phyloP scores from a whole-genome alignment of 208 protist genomes.

The Wallacemonas collosoma region DNA sequence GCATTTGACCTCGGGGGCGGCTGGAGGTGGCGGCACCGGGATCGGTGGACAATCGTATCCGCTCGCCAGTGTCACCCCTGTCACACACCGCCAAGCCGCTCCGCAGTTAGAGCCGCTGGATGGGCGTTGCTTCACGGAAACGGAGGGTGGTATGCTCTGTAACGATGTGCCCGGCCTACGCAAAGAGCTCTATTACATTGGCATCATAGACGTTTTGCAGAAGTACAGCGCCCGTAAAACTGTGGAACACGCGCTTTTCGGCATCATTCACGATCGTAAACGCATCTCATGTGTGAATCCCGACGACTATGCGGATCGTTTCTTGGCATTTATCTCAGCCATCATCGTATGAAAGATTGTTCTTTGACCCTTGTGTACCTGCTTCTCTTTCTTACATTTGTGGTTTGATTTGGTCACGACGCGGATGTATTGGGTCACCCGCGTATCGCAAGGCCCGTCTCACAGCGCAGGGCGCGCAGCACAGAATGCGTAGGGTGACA shows the following conservation, averaged over 20 bases:
- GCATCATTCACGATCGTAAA: conserved; percentile 59
- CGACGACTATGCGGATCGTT: conserved; percentile 81
- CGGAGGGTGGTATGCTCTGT: conserved; percentile 85
- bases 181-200: conserved; percentile 91
- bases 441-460: no score
- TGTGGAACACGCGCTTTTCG: conserved; percentile 71
- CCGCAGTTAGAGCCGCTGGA: conserved; percentile 25
- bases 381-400: not conserved
- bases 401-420: not conserved
- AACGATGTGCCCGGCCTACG: conserved; percentile 54
- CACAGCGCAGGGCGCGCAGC: no score
- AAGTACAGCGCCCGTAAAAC: conserved; percentile 86
- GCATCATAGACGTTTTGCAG: conserved; percentile 95
- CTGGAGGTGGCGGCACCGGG: not conserved
- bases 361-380: not conserved
- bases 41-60: no score
- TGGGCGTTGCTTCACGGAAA: conserved; percentile 74
- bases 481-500: no score
- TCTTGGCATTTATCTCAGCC: conserved; percentile 89
- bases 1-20: not conserved
- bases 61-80: not conserved
- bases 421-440: no score
- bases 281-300: conserved; percentile 90
- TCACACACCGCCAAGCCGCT: not conserved
- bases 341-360: conserved; percentile 68